These are phyloP conservation scores for Aureobasidium sp. DNA, from an alignment of 2,329 filamentous ascomycete genomes.

Conservation along the genomic window DNA sequence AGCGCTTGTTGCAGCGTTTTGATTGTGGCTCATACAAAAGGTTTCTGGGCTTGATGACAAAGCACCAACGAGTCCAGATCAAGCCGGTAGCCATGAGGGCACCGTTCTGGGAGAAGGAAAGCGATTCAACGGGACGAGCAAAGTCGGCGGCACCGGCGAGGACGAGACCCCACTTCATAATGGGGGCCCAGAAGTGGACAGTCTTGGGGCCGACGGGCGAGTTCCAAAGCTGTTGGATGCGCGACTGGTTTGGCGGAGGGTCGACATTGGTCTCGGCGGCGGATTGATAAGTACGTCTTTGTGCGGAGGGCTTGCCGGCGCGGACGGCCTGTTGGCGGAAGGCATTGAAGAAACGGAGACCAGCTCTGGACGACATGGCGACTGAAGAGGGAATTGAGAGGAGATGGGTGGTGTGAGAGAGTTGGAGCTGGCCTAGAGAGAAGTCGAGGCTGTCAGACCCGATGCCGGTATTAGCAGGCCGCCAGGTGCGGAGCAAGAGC, in stretches of 20 bases:
- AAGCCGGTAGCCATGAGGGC: slow-evolving; percentile 84
- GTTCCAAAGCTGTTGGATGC: slow-evolving; percentile 63
- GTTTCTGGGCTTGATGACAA: slow-evolving; percentile 93
- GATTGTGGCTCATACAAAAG: slow-evolving; percentile 76
- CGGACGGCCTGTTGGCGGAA: slow-evolving; percentile 50
- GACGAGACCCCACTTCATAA: slow-evolving; percentile 97
- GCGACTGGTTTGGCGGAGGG: slow-evolving; percentile 33
- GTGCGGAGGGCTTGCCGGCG: slow-evolving; percentile 35
- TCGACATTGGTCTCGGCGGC: slow-evolving; percentile 44
- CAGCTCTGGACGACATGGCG: slow-evolving; percentile 51
- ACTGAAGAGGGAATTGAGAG: slow-evolving; percentile 17
- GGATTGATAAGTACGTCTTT: slow-evolving; percentile 60
- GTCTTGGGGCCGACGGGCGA: slow-evolving; percentile 55
- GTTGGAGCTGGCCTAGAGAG: slow-evolving; percentile 29
- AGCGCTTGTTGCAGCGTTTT: too few species aligned
- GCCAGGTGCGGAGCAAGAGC: slow-evolving; percentile 14
- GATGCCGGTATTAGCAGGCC: slow-evolving; percentile 11
- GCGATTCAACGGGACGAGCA: slow-evolving; percentile 80
- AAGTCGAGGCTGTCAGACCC: slow-evolving; percentile 7
- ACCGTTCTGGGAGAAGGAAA: slow-evolving; percentile 86
- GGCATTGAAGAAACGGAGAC: slow-evolving; percentile 48
- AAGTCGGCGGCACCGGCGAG: slow-evolving; percentile 89
- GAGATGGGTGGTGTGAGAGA: slow-evolving; percentile 40
- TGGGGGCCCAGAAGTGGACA: slow-evolving; percentile 95
- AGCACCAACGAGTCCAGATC: slow-evolving; percentile 99